Conservation (phyloP, 129 eudicot species). For the Daucus carota region DNA sequence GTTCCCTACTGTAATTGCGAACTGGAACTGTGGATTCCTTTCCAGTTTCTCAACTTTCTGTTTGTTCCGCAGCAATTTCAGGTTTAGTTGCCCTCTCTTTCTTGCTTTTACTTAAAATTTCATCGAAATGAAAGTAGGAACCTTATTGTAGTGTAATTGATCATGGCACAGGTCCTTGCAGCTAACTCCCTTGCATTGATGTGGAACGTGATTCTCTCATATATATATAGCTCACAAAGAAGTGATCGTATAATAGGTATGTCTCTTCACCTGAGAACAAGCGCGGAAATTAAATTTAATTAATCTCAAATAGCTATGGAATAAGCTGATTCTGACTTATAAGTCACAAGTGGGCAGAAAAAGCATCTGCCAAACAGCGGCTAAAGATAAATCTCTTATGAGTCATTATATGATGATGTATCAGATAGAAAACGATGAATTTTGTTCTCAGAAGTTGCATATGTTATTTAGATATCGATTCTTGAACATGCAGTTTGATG, state of each 20-base stretch:
- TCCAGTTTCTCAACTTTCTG: constrained; percentile 79
- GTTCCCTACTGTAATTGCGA: constrained; percentile 70
- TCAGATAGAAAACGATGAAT: background rate
- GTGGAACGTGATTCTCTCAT: constrained; percentile 83
- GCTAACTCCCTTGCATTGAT: constrained; percentile 60
- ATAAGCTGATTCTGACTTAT: no score
- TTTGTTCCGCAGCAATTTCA: constrained; percentile 96
- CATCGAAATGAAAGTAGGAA: no score
- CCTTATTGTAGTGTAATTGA: background rate
- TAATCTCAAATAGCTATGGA: background rate
- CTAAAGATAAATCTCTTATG: background rate
- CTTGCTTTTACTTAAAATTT: background rate
- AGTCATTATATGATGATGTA: background rate
- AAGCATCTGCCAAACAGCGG: no score
- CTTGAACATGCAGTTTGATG: background rate
- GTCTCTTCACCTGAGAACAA: background rate
- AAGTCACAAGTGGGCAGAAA: no score
- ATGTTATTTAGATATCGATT: background rate
- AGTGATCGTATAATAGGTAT: constrained; percentile 21
- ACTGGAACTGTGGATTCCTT: constrained; percentile 94
- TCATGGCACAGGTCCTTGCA: constrained; percentile 71
- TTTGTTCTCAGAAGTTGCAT: background rate
- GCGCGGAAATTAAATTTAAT: background rate
- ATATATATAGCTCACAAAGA: constrained; percentile 81
- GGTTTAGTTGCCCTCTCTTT: constrained; percentile 32